Evolutionary conservation across 2,329 filamentous ascomycete genomes (phyloP).

Genomic region (Orbilia ellipsospora): DNA sequence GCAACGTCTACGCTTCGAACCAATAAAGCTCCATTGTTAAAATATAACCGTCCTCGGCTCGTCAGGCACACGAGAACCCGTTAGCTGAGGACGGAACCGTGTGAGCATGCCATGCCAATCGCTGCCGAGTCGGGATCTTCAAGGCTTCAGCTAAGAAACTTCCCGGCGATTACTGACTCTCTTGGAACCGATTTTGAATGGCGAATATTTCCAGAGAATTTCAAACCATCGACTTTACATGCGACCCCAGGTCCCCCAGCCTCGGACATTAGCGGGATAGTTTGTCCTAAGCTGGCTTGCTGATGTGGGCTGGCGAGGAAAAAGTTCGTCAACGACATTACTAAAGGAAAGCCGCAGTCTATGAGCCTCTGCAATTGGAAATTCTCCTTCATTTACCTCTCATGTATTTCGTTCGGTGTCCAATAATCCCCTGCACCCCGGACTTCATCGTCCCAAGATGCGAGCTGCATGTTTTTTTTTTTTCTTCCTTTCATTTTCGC

Average conservation of each 20-base stretch:
- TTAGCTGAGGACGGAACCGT: too few relatives aligned
- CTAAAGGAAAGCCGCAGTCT: too few relatives aligned
- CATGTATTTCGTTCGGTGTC: conserved; percentile 37
- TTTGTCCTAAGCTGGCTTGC: background rate
- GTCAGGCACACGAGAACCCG: too few relatives aligned
- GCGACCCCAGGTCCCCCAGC: conserved; percentile 11
- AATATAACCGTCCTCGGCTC: conserved; percentile 2
- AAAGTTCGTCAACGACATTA: background rate
- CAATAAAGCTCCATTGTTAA: conserved; percentile 22
- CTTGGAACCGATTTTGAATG: background rate
- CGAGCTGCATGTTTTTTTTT: conserved; percentile 33
- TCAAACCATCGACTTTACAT: background rate
- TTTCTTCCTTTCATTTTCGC: conserved; percentile 19
- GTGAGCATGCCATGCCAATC: conserved; percentile 18
- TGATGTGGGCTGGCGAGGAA: background rate
- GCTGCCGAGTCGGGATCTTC: conserved; percentile 29
- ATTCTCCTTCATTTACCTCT: background rate
- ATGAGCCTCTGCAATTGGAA: too few relatives aligned
- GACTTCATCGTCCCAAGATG: conserved; percentile 23
- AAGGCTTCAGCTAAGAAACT: conserved; percentile 8
- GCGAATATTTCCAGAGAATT: too few relatives aligned
- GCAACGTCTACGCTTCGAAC: background rate
- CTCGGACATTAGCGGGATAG: conserved; percentile 30
- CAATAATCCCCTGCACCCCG: conserved; percentile 39
- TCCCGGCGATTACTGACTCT: conserved; percentile 44